Evolutionary conservation across 495 filamentous ascomycete genomes (phyloP).

Genomic region (Podospora anserina): DNA sequence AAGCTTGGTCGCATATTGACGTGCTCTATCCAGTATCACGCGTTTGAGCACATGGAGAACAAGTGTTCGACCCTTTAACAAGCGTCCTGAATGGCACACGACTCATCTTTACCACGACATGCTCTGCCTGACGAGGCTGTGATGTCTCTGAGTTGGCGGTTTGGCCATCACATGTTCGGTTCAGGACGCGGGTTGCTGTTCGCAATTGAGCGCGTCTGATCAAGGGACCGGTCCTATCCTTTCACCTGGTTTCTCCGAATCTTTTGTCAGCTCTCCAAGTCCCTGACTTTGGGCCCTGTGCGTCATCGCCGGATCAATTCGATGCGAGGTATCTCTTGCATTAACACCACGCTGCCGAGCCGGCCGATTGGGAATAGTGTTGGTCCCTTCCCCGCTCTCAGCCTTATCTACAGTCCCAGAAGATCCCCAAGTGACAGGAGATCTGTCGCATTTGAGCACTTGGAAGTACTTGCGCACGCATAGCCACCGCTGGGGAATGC

Average conservation of each 20-base stretch:
- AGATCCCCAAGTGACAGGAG: neutral
- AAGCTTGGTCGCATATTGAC: neutral
- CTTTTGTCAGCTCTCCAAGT: neutral
- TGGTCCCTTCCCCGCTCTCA: slow-evolving; percentile 16
- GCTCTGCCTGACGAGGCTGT: neutral
- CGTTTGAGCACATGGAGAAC: neutral
- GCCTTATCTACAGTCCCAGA: slow-evolving; percentile 19
- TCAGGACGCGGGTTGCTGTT: neutral
- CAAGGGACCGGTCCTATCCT: neutral
- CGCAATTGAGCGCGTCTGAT: slow-evolving; percentile 15
- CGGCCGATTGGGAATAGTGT: slow-evolving; percentile 8
- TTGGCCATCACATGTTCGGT: neutral
- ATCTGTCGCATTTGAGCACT: slow-evolving; percentile 29
- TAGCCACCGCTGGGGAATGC: slow-evolving; percentile 10
- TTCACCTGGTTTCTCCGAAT: neutral
- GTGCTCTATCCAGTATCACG: neutral
- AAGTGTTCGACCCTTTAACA: neutral
- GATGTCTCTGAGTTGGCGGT: neutral
- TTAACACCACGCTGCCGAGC: neutral
- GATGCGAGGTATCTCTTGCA: neutral
- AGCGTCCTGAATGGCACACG: neutral
- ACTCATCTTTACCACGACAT: neutral
- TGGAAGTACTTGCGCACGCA: slow-evolving; percentile 16
- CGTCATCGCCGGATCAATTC: slow-evolving; percentile 1
- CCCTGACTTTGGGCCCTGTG: neutral